Evolutionary conservation across 1,284 basidiomycete genomes (phyloP).

Genomic region (Malassezia pachydermatis): DNA sequence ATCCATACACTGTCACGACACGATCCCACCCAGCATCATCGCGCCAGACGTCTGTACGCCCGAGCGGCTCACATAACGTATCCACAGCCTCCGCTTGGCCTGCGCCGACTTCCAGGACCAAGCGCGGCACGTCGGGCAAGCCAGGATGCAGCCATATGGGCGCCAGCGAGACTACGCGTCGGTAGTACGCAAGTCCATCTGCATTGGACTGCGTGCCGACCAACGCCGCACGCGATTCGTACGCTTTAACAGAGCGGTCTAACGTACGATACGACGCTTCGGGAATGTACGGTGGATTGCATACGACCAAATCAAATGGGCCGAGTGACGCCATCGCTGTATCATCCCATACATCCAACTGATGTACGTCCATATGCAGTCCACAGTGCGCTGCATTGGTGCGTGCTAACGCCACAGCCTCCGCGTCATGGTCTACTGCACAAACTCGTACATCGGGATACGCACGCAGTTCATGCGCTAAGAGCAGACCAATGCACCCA

Average conservation of each 20-base stretch:
- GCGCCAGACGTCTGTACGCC: constrained; percentile 1
- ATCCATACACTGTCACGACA: constrained; percentile 6
- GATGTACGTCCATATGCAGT: background rate
- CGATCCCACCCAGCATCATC: constrained; percentile 5
- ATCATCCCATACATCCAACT: constrained; percentile 2
- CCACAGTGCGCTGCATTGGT: background rate
- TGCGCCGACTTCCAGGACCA: constrained; percentile 13
- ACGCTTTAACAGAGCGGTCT: constrained; percentile 58
- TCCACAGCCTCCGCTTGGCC: constrained; percentile 6
- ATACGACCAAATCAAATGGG: constrained; percentile 64
- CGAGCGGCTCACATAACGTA: background rate
- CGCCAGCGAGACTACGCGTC: constrained; percentile 15
- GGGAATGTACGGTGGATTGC: constrained; percentile 88
- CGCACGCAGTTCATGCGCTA: constrained; percentile 3
- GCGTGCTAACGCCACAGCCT: background rate
- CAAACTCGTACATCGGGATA: background rate
- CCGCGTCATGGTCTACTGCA: constrained; percentile 7
- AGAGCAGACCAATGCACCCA: constrained; percentile 12
- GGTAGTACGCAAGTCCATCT: constrained; percentile 15
- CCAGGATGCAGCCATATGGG: background rate
- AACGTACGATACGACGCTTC: constrained; percentile 52
- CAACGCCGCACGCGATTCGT: constrained; percentile 69
- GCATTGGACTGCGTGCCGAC: constrained; percentile 55
- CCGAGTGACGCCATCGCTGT: background rate
- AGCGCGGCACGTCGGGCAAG: background rate